Evolutionary conservation across 495 filamentous ascomycete species (phyloP).

Genomic region (Hyaloscypha hepaticicola): DNA sequence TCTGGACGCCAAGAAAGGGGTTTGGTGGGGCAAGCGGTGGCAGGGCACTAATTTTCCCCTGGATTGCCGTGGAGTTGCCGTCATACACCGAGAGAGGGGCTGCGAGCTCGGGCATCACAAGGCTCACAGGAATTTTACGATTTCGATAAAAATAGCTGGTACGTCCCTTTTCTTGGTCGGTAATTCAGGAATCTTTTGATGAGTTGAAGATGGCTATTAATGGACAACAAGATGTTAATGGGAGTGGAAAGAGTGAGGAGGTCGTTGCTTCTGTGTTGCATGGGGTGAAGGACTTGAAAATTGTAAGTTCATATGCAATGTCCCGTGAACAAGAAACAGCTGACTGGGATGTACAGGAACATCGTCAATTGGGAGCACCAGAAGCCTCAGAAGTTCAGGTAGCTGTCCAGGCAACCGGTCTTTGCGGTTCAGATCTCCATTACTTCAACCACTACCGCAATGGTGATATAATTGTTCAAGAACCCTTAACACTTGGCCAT

Average conservation of each 20-base stretch:
- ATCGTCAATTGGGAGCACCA: constrained; percentile 42
- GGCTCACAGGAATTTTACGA: constrained; percentile 5
- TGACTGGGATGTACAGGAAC: constrained; percentile 21
- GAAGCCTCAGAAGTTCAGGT: constrained; percentile 55
- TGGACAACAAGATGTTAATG: constrained; percentile 2
- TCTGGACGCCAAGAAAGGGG: not conserved
- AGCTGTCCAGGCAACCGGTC: constrained; percentile 56
- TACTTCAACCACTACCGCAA: constrained; percentile 68
- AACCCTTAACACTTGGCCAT: constrained; percentile 63
- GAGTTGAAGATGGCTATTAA: not conserved
- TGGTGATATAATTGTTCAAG: constrained; percentile 61
- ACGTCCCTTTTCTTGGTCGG: not conserved
- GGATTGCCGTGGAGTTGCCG: not conserved
- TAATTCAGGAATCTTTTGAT: not conserved
- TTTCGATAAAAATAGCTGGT: not conserved
- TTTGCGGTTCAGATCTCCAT: constrained; percentile 70
- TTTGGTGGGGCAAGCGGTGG: not conserved
- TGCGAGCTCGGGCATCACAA: constrained; percentile 5
- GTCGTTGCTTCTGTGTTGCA: constrained; percentile 67
- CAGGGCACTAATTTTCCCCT: not conserved
- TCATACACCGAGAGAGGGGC: constrained; percentile 18
- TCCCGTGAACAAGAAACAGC: constrained; percentile 1
- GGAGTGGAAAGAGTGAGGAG: constrained; percentile 12
- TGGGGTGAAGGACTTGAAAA: constrained; percentile 63
- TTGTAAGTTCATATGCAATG: constrained; percentile 32